Evolutionary conservation across 2,329 filamentous ascomycete genomes (phyloP).

Genomic region (Microascus cirrosus): DNA sequence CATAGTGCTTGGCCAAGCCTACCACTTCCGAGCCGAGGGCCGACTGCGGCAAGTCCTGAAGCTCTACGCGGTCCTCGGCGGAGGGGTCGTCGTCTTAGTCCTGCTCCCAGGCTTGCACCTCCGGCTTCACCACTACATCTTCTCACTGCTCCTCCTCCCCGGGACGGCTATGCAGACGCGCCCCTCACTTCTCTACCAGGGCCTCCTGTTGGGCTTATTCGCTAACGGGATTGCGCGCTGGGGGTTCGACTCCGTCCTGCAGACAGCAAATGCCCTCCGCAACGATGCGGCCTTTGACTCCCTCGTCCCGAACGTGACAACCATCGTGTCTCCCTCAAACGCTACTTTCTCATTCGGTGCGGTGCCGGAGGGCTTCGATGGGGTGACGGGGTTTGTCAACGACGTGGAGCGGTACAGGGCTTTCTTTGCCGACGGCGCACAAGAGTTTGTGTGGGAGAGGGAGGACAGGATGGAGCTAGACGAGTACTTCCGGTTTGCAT

Average conservation of each 20-base stretch:
- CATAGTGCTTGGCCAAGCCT: slow-evolving; percentile 36
- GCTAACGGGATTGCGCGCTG: slow-evolving; percentile 68
- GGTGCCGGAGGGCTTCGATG: slow-evolving; percentile 4
- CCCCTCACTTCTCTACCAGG: slow-evolving; percentile 58
- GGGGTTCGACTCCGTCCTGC: slow-evolving; percentile 52
- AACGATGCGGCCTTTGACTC: slow-evolving; percentile 37
- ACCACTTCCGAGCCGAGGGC: slow-evolving; percentile 56
- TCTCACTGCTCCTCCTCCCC: slow-evolving; percentile 58
- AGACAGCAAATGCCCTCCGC: slow-evolving; percentile 56
- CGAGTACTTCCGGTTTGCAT: slow-evolving; percentile 2
- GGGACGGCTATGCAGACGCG: slow-evolving; percentile 62
- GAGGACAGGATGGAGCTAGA: not conserved
- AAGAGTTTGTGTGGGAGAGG: not conserved
- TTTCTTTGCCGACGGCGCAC: not conserved
- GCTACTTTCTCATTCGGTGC: slow-evolving; percentile 27
- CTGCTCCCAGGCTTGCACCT: slow-evolving; percentile 47
- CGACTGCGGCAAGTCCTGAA: slow-evolving; percentile 53
- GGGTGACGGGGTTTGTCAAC: not conserved
- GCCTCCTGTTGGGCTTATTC: slow-evolving; percentile 61
- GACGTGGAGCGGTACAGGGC: slow-evolving; percentile 2
- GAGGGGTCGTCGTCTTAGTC: slow-evolving; percentile 32
- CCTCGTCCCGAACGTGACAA: slow-evolving; percentile 13
- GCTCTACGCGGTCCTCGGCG: slow-evolving; percentile 35
- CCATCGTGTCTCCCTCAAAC: slow-evolving; percentile 23
- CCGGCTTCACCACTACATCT: slow-evolving; percentile 67